Percentiles rank a stretch among this genome's conserved stretches.
Conservation (phyloP, 192 early-diverging fungal species). For the Backusella liffmaniae region DNA sequence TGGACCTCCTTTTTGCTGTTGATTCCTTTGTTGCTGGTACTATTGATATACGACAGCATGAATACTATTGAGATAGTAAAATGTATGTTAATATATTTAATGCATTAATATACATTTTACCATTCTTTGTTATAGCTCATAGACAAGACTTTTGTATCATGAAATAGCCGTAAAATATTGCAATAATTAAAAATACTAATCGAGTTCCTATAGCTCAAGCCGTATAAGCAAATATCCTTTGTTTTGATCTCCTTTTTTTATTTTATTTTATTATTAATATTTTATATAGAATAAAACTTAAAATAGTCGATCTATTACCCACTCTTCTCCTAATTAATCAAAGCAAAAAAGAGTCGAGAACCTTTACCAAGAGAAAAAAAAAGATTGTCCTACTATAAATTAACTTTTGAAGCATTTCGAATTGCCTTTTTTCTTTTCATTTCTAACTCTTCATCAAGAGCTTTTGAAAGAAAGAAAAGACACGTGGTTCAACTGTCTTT, state of each 20-base stretch:
- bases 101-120: no score
- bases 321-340: background rate
- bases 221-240: background rate
- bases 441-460: background rate
- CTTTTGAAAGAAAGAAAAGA: background rate
- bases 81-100: no score
- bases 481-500: background rate
- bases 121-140: no score
- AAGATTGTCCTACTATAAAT: background rate
- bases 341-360: background rate
- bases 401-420: background rate
- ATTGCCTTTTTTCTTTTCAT: background rate
- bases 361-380: background rate
- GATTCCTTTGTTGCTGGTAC: background rate
- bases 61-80: background rate
- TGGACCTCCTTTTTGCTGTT: background rate
- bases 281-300: background rate
- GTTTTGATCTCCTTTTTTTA: background rate
- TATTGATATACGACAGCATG: background rate
- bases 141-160: no score
- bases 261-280: background rate
- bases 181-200: background rate
- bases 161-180: background rate
- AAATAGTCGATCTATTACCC: background rate
- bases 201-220: background rate